A percentile compares a stretch with the other conserved stretches of the same genome.
Evolutionary conservation across 116 monocot species (phyloP).

Genomic region (Posidonia oceanica): DNA sequence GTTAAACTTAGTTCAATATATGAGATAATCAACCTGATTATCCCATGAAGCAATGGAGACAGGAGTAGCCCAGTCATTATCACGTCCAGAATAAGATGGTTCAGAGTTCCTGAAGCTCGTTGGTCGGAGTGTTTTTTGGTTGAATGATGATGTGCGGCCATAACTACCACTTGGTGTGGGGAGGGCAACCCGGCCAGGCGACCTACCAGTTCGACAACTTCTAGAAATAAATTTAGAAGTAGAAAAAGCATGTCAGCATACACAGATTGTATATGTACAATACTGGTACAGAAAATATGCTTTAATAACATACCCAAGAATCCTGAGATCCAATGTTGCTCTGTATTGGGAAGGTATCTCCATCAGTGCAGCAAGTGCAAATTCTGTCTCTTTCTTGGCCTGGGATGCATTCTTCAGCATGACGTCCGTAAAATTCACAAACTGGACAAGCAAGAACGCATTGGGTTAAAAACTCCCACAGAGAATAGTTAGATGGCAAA

Average conservation of each 20-base stretch:
- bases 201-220: conserved; percentile 20
- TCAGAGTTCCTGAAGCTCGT: conserved; percentile 15
- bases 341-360: conserved; percentile 92
- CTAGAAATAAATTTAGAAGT: not conserved
- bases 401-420: conserved; percentile 59
- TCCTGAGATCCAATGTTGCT: conserved; percentile 69
- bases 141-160: conserved; percentile 9
- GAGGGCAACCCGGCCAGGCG: conserved; percentile 60
- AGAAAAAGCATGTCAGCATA: not conserved
- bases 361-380: conserved; percentile 90
- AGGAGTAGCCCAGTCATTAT: conserved; percentile 4
- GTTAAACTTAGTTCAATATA: no score
- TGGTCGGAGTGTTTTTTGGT: conserved; percentile 16
- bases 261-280: not conserved
- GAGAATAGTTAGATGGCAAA: not conserved
- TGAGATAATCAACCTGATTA: conserved; percentile 10
- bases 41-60: conserved; percentile 16
- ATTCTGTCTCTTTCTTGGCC: conserved; percentile 66
- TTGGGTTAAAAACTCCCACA: not conserved
- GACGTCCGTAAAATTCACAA: conserved; percentile 89
- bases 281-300: not conserved
- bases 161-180: conserved; percentile 48
- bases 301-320: conserved; percentile 37
- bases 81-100: conserved; percentile 20
- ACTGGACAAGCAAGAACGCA: conserved; percentile 23